A percentile compares a stretch with the other conserved stretches of the same genome.
These are phyloP conservation scores for Apiospora saccharicola DNA, from an alignment of 2,329 filamentous ascomycete genomes.

Conservation along the genomic window DNA sequence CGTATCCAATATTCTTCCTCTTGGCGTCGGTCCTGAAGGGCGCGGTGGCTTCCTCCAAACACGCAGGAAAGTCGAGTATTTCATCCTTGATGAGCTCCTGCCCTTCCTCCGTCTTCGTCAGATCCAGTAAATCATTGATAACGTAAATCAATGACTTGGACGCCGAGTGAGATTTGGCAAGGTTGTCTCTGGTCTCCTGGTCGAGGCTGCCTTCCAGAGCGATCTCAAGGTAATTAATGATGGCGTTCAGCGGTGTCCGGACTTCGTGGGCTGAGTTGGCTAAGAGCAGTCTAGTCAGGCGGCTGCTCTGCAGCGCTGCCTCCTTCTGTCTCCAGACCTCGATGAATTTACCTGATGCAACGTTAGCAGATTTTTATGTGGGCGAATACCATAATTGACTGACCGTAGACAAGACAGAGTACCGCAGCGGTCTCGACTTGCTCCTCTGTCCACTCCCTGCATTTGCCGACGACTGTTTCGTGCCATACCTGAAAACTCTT, in stretches of 20 bases:
- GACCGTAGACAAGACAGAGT: slow-evolving; percentile 85
- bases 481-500: slow-evolving; percentile 83
- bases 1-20: slow-evolving; percentile 76
- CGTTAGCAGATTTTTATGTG: slow-evolving; percentile 25
- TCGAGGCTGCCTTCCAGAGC: slow-evolving; percentile 83
- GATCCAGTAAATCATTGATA: slow-evolving; percentile 88
- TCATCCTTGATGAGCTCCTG: slow-evolving; percentile 82
- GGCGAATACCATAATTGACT: slow-evolving; percentile 36
- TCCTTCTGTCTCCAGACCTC: slow-evolving; percentile 94
- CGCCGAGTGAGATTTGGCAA: slow-evolving; percentile 85
- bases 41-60: slow-evolving; percentile 79
- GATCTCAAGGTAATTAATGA: slow-evolving; percentile 94
- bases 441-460: slow-evolving; percentile 87
- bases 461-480: slow-evolving; percentile 82
- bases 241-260: slow-evolving; percentile 87
- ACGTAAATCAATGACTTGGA: slow-evolving; percentile 94
- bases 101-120: slow-evolving; percentile 88
- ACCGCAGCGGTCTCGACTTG: slow-evolving; percentile 90
- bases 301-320: slow-evolving; percentile 80
- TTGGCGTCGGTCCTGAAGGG: slow-evolving; percentile 77
- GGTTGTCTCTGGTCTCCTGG: slow-evolving; percentile 82
- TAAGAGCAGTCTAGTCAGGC: slow-evolving; percentile 78
- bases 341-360: slow-evolving; percentile 71
- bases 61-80: slow-evolving; percentile 74
- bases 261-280: slow-evolving; percentile 94